Conservation (phyloP, 176 grass and related monocot genomes). For the Avena sativa region DNA sequence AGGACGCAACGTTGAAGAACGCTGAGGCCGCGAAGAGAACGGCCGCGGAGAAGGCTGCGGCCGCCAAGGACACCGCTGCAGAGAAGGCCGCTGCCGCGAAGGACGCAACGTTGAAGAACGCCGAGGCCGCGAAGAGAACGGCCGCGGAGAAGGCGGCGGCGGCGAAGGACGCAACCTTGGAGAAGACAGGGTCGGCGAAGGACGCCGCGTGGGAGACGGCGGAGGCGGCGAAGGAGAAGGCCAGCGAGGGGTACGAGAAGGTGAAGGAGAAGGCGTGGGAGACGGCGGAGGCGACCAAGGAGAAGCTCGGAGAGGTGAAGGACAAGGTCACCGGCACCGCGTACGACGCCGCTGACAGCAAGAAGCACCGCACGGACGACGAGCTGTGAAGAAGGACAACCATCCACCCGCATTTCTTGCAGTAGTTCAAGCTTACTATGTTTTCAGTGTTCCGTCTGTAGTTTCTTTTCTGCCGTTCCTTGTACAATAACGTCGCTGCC, state of each 20-base stretch:
- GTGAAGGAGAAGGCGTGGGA: conserved; percentile 46
- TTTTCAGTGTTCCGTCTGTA: conserved; percentile 8
- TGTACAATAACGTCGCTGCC: conserved; percentile 48
- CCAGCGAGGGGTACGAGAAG: conserved; percentile 30
- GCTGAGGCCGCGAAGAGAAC: neutral
- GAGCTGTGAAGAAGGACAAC: conserved; percentile 51
- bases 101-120: conserved; percentile 32
- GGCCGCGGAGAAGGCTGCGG: conserved; percentile 28
- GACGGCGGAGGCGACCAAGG: conserved; percentile 50
- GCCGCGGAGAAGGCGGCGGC: neutral
- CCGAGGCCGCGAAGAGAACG: neutral
- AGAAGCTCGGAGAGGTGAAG: conserved; percentile 41
- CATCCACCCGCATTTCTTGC: no score
- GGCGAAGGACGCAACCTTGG: conserved; percentile 26
- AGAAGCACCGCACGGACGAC: conserved; percentile 43
- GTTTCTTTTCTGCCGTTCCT: conserved; percentile 13
- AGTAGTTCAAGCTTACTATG: neutral
- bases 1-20: conserved; percentile 34
- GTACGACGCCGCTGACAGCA: neutral
- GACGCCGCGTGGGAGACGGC: conserved; percentile 51
- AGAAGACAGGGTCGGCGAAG: conserved; percentile 40
- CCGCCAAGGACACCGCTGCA: conserved; percentile 22
- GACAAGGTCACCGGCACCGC: conserved; percentile 41
- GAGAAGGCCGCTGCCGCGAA: conserved; percentile 3
- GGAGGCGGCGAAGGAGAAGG: conserved; percentile 43